Evolutionary conservation across 306 rosid genomes (phyloP).

Genomic region (Crotalaria pallida): DNA sequence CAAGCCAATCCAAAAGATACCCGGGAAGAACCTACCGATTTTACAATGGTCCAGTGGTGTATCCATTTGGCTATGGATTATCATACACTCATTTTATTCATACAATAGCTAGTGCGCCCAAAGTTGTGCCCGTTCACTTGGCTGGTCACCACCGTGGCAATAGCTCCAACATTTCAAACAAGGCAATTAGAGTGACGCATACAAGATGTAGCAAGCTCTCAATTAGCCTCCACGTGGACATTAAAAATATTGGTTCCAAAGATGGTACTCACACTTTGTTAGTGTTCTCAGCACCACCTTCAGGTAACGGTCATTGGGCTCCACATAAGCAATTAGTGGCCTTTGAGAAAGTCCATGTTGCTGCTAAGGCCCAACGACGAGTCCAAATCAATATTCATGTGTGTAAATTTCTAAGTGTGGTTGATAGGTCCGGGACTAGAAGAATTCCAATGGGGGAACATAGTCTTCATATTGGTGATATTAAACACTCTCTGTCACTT

Average conservation of each 20-base stretch:
- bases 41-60: conserved; percentile 69
- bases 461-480: conserved; percentile 46
- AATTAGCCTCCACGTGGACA: conserved; percentile 44
- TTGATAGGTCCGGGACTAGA: conserved; percentile 60
- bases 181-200: conserved; percentile 71
- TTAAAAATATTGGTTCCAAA: conserved; percentile 53
- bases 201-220: conserved; percentile 58
- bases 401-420: conserved; percentile 73
- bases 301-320: conserved; percentile 44
- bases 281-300: conserved; percentile 62
- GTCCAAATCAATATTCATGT: conserved; percentile 55
- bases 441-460: conserved; percentile 73
- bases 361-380: conserved; percentile 38
- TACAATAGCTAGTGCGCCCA: conserved; percentile 46
- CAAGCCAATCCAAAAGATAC: conserved; percentile 35
- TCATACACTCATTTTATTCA: conserved; percentile 56
- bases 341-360: conserved; percentile 57
- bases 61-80: conserved; percentile 71
- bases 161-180: conserved; percentile 27
- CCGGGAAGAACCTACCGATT: conserved; percentile 86
- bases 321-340: conserved; percentile 64
- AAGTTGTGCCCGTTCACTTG: conserved; percentile 38
- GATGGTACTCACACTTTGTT: conserved; percentile 67
- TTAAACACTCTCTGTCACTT: conserved; percentile 43
- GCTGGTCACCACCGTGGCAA: conserved; percentile 42